Base-by-base conservation (phyloP, 2,329 filamentous ascomycete genomes). In the Xenoacremonium recifei region DNA sequence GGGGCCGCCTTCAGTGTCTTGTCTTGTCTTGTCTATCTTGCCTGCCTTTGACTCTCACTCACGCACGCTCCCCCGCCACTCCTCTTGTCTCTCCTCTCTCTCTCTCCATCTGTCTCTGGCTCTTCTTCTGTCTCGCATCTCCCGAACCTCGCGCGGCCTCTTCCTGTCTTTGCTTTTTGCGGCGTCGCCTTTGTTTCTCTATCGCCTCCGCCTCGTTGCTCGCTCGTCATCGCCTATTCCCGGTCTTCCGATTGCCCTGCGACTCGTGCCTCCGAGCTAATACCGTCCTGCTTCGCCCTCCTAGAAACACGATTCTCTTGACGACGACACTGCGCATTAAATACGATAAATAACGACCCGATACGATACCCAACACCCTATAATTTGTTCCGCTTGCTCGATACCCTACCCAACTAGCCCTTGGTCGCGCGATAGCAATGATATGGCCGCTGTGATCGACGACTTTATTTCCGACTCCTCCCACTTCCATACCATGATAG, bases 391-490 rank as follows among this genome's bases (percentile, higher is more conserved):
- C 6, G 17, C 35, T n/a, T 16, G 12, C 38, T 31, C 15, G 9
- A 11, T 32, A 32, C 29, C 9, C 9, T 10, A 9, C 9, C 29
- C 10, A 10, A 32, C 30, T 10, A 32, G 9, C 40, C n/a, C n/a
- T n/a, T n/a, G n/a, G n/a, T n/a, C n/a, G 41, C 42, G 21, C 34
- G 40, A 18, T 45, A 48, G 62, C 57, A 60, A 71, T 71, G 75
- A 66, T 69, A 84, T 84, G 80, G 80, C 79, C 61, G 73, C 79
- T 67, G 65, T 83, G 67, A 76, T 83, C 56, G 77, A 78, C 65
- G 88, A 92, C 73, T 83, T 83, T 71, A 81, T 83, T 69, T 79
- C 87, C 66, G 83, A 89, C 69, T 75, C 83, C 56, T 76, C 80
- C 58, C 79, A 82, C 69, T 84, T 85, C 68, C 80, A 82, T 72